Percentiles rank a stretch among this genome's conserved stretches.
Evolutionary conservation across 1,284 basidiomycete species (phyloP).

Genomic region (Trametes polyzona): DNA sequence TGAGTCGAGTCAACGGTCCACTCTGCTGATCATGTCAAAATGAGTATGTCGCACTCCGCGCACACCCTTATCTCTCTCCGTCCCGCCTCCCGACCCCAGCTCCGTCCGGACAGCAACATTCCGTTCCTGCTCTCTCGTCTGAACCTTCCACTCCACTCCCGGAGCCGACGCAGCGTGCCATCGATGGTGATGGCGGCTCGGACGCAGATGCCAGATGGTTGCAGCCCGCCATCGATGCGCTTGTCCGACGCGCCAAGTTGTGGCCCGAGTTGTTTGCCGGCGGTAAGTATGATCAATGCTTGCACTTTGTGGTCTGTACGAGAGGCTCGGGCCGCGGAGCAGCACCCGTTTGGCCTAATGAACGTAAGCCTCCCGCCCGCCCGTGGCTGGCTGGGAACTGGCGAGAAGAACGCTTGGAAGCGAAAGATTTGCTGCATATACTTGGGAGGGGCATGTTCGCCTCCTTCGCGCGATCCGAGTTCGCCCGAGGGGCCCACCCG

Average conservation of each 20-base stretch:
- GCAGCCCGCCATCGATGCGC: neutral
- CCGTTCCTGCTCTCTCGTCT: too few species aligned
- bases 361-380: too few species aligned
- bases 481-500: neutral
- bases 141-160: neutral
- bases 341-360: too few species aligned
- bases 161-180: neutral
- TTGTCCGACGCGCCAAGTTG: neutral
- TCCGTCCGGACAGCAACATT: constrained; percentile 1
- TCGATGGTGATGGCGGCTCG: neutral
- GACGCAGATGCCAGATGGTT: neutral
- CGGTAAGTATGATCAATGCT: neutral
- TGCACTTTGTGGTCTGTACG: neutral
- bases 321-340: neutral
- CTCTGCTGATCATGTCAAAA: too few species aligned
- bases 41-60: neutral
- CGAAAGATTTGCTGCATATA: neutral
- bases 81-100: neutral
- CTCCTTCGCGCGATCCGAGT: constrained; percentile 8
- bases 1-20: too few species aligned
- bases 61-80: neutral
- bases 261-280: too few species aligned
- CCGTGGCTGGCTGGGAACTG: too few species aligned
- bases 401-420: neutral
- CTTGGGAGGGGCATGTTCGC: too few species aligned